A percentile compares a stretch with the other conserved stretches of the same genome.
Evolutionary conservation across 225 moss, liverwort and hornwort species (phyloP).

Genomic region (Thuidium tamariscinum): DNA sequence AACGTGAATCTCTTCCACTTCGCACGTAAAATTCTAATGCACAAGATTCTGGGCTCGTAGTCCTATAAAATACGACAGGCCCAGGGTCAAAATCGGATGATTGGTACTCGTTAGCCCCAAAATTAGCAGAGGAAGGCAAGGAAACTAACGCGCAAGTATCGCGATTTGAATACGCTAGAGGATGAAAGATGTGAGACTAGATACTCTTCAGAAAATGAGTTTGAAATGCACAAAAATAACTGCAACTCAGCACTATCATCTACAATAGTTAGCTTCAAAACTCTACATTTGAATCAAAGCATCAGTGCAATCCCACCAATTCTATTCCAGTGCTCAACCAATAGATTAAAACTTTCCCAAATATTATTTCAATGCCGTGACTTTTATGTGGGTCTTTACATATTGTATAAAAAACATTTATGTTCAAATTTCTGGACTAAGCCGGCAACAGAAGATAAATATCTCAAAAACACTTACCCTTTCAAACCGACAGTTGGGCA

Average conservation of each 20-base stretch:
- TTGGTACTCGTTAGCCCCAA: neutral
- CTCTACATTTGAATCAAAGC: neutral
- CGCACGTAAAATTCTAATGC: conserved; percentile 88
- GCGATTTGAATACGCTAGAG: neutral
- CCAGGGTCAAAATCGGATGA: neutral
- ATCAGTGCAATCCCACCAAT: neutral
- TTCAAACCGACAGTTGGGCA: conserved; percentile 52
- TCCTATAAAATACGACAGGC: conserved; percentile 31
- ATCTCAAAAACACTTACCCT: conserved; percentile 36
- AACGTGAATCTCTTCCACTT: conserved; percentile 89
- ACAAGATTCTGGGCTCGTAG: conserved; percentile 71
- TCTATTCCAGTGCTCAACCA: neutral
- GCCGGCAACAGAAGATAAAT: neutral
- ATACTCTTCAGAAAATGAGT: neutral
- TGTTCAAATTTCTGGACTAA: neutral
- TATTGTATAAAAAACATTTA: neutral
- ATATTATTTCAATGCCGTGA: neutral
- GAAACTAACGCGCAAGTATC: neutral
- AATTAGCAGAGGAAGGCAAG: neutral
- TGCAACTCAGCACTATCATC: neutral
- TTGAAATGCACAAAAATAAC: neutral
- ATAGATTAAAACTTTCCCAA: neutral
- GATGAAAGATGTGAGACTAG: neutral
- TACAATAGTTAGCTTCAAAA: neutral
- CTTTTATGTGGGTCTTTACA: neutral